Base-by-base conservation (phyloP, 1,139 yeast genomes). In the Groenewaldozyma auringiensis region DNA sequence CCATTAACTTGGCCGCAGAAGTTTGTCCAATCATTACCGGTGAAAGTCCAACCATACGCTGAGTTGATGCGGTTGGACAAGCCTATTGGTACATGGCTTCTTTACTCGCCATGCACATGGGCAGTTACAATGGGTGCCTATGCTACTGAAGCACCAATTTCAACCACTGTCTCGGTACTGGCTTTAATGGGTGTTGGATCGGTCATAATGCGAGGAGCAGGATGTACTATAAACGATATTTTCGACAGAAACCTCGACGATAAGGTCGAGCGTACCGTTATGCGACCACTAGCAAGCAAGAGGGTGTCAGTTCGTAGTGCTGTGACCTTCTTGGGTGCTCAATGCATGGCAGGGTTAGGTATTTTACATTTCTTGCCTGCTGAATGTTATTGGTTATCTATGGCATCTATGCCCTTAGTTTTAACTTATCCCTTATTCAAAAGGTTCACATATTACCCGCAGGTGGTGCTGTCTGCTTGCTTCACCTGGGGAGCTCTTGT, bases 401-500 rank as follows among this genome's bases (percentile, higher is more conserved):
- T 95, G 0, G 72, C 82, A 1, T 83, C 96, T 1, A 67, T 94
- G 47, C 79, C 88, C 0, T 74, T 89, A 27, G 92, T 94, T 9
- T 79, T 83, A 41, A 75, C 94, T 0, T 94, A 94, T 61, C 99
- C 99, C 0, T 69, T 92, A 44, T 94, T 92, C 69, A 94, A 94
- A 60, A 71, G 98, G 56, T 83, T 88, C 62, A 92, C 98, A 0
- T 87, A 89, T 63, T 92, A 88, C 63, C 99, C 99, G 4, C 99
- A 94, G 64, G 79, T 78, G 4, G 80, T 79, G 56, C 73, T 94
- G 13, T 77, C 95, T 17, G 72, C 83, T 13, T 85, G 95, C 57
- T 94, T 87, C 64, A 83, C 87, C 50, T 94, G 98, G 98, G 98
- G 96, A 21, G 88, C 95, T 9, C 63, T 92, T 35, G 68, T 92